These are phyloP conservation scores for Xenosphaeropsis pyriputrescens DNA, from an alignment of 2,329 filamentous ascomycete genomes.

Conservation along the genomic window DNA sequence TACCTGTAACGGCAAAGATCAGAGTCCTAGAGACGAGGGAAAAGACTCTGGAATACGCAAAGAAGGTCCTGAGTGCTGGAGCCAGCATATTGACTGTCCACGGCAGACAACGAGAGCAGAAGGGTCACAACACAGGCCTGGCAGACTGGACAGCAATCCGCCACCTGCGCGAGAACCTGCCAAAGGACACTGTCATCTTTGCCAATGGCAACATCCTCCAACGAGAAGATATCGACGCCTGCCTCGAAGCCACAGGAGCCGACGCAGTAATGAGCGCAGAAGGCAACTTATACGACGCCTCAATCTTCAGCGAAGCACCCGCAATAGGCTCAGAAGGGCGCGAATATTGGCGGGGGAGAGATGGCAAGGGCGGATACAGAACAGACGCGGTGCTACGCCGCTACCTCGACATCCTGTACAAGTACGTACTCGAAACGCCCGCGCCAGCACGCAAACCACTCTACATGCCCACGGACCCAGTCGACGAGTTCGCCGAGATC, in stretches of 20 bases:
- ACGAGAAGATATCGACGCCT: constrained; percentile 60
- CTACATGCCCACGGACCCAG: constrained; percentile 41
- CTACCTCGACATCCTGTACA: constrained; percentile 83
- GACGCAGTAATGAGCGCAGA: constrained; percentile 95
- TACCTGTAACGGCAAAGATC: constrained; percentile 93
- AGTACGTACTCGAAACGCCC: constrained; percentile 51
- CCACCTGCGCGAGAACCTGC: constrained; percentile 70
- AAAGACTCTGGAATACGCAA: constrained; percentile 76
- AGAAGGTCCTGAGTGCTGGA: constrained; percentile 72
- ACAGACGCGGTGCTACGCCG: constrained; percentile 77
- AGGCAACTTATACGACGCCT: constrained; percentile 84
- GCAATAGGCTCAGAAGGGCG: constrained; percentile 47
- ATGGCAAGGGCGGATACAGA: constrained; percentile 73
- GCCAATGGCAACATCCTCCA: constrained; percentile 92
- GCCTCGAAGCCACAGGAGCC: constrained; percentile 69
- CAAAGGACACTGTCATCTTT: constrained; percentile 81
- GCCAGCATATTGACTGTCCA: constrained; percentile 92
- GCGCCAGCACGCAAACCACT: constrained; percentile 57
- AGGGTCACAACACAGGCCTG: constrained; percentile 85
- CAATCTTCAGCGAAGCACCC: constrained; percentile 64
- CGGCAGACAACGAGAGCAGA: constrained; percentile 77
- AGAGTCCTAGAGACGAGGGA: constrained; percentile 77
- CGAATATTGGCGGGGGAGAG: constrained; percentile 74
- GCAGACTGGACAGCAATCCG: constrained; percentile 84
- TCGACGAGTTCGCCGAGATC: constrained; percentile 20